Evolutionary conservation across 2,329 filamentous ascomycete genomes (phyloP).

Genomic region (Colletotrichum sp.): DNA sequence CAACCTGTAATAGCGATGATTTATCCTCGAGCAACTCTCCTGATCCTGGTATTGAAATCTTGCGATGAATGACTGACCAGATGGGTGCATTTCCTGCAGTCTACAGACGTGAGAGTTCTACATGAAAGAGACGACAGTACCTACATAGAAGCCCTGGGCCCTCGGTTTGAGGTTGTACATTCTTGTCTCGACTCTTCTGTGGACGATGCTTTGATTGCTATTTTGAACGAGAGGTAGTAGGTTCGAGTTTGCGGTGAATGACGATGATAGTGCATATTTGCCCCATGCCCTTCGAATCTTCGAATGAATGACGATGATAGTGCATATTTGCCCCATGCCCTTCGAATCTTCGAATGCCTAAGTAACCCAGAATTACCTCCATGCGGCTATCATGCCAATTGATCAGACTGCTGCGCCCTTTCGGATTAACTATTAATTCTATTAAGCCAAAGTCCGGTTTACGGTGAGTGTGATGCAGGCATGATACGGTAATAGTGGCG

Average conservation of each 20-base stretch:
- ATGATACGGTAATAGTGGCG: neutral
- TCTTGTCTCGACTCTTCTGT: neutral
- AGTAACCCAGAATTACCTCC: neutral
- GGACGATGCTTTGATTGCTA: neutral
- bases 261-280: neutral
- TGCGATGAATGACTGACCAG: neutral
- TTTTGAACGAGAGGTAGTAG: neutral
- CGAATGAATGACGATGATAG: neutral
- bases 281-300: neutral
- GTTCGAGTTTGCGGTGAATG: neutral
- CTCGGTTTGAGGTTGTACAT: neutral
- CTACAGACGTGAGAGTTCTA: neutral
- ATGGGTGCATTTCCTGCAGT: neutral
- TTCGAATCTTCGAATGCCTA: neutral
- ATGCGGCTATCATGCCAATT: neutral
- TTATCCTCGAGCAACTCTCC: neutral
- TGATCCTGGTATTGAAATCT: neutral
- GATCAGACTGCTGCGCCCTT: neutral
- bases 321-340: neutral
- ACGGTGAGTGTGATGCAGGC: neutral
- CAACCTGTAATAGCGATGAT: neutral
- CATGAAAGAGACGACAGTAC: neutral
- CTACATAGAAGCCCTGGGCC: neutral
- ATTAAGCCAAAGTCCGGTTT: neutral
- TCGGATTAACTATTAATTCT: neutral